Conservation (phyloP, 306 rosid species). For the Delonix regia region DNA sequence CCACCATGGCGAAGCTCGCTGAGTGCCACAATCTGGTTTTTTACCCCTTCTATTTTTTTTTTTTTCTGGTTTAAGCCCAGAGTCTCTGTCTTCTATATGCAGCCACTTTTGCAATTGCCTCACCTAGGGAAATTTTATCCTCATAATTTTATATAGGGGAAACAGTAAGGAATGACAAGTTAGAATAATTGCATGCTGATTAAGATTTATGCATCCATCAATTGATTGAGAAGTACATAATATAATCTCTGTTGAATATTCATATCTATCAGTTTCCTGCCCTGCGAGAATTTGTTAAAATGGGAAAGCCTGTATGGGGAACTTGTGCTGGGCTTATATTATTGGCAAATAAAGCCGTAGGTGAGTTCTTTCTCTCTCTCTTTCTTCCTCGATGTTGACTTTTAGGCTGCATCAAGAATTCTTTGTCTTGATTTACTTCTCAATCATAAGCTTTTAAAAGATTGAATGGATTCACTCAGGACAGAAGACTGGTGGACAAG, state of each 20-base stretch:
- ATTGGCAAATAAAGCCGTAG: constrained; percentile 81
- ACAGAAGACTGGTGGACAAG: constrained; percentile 89
- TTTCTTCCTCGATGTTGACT: background rate
- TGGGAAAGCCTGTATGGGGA: constrained; percentile 99
- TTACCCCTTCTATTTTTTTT: background rate
- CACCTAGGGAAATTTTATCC: background rate
- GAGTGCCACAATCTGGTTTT: background rate
- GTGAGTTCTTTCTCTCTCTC: constrained; percentile 48
- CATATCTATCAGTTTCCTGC: constrained; percentile 75
- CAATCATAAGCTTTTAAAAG: constrained; percentile 1
- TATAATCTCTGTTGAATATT: background rate
- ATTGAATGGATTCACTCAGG: constrained; percentile 57
- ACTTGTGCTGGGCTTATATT: constrained; percentile 99
- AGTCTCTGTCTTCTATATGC: background rate
- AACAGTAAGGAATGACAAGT: background rate
- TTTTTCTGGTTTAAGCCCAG: no score
- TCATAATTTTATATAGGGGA: background rate
- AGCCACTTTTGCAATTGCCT: background rate
- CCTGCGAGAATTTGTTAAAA: constrained; percentile 82
- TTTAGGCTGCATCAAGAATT: background rate
- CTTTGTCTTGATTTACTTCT: background rate
- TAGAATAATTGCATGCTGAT: background rate
- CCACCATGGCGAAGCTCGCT: background rate
- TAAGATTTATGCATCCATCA: background rate
- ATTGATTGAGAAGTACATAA: background rate